Percentiles rank a stretch among this genome's conserved stretches.
phyloP scores from a whole-genome alignment of 1,139 yeast genomes.

The Geotrichum fermentans region DNA sequence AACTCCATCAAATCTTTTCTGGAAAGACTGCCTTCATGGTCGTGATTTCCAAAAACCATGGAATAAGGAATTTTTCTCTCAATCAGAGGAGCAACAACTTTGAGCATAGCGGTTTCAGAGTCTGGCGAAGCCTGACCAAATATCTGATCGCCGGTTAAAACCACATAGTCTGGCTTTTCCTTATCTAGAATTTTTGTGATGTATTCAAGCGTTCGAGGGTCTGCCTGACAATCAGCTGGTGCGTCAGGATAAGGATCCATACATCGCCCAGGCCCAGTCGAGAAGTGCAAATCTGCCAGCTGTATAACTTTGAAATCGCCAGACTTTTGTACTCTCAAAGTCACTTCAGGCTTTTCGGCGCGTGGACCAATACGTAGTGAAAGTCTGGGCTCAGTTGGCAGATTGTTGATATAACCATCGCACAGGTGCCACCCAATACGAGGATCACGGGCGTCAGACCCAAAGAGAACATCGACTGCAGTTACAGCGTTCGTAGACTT shows the following conservation, averaged over 20 bases:
- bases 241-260: conserved; percentile 58
- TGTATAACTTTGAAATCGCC: conserved; percentile 70
- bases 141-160: conserved; percentile 81
- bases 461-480: conserved; percentile 63
- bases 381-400: conserved; percentile 32
- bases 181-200: conserved; percentile 58
- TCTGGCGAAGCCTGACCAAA: conserved; percentile 70
- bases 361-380: conserved; percentile 39
- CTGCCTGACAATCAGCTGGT: conserved; percentile 59
- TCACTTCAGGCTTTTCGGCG: conserved; percentile 31
- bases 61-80: conserved; percentile 71
- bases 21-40: conserved; percentile 70
- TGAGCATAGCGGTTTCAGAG: conserved; percentile 68
- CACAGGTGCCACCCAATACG: conserved; percentile 62
- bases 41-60: conserved; percentile 74
- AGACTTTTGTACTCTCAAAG: conserved; percentile 39
- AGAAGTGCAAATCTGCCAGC: conserved; percentile 80
- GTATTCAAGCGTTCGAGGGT: conserved; percentile 59
- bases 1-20: conserved; percentile 58
- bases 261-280: conserved; percentile 73
- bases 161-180: conserved; percentile 77
- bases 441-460: conserved; percentile 71
- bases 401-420: conserved; percentile 32
- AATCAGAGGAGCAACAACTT: conserved; percentile 71
- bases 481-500: conserved; percentile 38